Evolutionary conservation across 108 stramenopile species (phyloP).

Genomic region (Schizochytrium sp.): DNA sequence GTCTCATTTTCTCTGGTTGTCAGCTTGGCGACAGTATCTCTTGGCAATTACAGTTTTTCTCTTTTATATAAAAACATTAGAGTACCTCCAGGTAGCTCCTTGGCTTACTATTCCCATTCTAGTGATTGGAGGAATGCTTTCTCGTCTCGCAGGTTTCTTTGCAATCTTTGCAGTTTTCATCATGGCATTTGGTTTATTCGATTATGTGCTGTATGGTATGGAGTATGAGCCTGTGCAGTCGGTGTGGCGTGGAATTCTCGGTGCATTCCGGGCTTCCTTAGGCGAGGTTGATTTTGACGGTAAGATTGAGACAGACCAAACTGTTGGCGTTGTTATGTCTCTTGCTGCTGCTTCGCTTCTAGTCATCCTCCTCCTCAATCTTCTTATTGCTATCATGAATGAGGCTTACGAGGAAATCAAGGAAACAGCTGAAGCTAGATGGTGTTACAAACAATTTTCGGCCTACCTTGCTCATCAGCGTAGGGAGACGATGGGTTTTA

Average conservation of each 20-base stretch:
- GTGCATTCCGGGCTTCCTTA: not conserved
- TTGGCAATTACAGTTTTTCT: not conserved
- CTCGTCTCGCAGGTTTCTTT: not conserved
- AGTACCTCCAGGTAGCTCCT: conserved; percentile 28
- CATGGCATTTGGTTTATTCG: conserved; percentile 46
- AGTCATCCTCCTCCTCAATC: conserved; percentile 57
- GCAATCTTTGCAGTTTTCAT: conserved; percentile 43
- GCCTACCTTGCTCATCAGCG: not conserved
- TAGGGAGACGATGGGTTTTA: not conserved
- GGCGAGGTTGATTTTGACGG: conserved; percentile 46
- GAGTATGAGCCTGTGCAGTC: conserved; percentile 1
- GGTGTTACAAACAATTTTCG: conserved; percentile 48
- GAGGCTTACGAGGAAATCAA: conserved; percentile 62
- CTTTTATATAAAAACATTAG: conserved; percentile 46
- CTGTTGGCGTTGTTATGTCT: not conserved
- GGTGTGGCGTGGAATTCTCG: not conserved
- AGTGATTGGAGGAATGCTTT: conserved; percentile 24
- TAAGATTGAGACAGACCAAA: not conserved
- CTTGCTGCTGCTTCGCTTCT: not conserved
- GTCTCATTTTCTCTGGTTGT: not conserved
- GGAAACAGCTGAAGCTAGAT: conserved; percentile 27
- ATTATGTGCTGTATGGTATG: conserved; percentile 43
- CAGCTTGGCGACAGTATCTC: not conserved
- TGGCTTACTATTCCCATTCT: conserved; percentile 7
- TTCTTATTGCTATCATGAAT: conserved; percentile 61